Evolutionary conservation across 768 basidiomycete species (phyloP).

Genomic region (Lyophyllum shimeji): DNA sequence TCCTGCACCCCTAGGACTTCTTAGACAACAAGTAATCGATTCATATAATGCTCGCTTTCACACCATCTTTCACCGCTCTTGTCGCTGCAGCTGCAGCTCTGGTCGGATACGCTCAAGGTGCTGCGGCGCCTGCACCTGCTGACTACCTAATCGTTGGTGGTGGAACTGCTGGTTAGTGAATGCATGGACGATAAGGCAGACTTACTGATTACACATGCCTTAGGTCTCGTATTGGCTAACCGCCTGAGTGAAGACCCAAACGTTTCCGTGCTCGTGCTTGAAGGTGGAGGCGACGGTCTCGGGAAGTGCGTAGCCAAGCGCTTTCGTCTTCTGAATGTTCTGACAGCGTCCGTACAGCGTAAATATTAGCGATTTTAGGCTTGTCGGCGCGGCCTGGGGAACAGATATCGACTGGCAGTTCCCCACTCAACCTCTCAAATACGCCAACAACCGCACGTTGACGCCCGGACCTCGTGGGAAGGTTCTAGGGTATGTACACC

Average conservation of each 20-base stretch:
- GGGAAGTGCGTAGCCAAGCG: neutral
- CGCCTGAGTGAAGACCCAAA: neutral
- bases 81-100: neutral
- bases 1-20: neutral
- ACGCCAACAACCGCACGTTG: slow-evolving; percentile 1
- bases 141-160: neutral
- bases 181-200: neutral
- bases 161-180: neutral
- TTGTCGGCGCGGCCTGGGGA: slow-evolving; percentile 1
- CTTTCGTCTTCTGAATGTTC: neutral
- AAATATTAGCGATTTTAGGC: neutral
- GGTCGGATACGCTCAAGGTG: neutral
- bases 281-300: slow-evolving; percentile 1
- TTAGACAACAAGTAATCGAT: neutral
- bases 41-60: neutral
- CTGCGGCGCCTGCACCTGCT: neutral
- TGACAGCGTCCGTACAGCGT: neutral
- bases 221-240: neutral
- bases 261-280: neutral
- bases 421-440: neutral
- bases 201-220: neutral
- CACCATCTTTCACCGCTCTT: neutral
- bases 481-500: neutral
- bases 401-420: neutral
- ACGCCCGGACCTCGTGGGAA: neutral